phyloP scores from a whole-genome alignment of 495 filamentous ascomycete genomes.

The Penicillium bovifimosum region DNA sequence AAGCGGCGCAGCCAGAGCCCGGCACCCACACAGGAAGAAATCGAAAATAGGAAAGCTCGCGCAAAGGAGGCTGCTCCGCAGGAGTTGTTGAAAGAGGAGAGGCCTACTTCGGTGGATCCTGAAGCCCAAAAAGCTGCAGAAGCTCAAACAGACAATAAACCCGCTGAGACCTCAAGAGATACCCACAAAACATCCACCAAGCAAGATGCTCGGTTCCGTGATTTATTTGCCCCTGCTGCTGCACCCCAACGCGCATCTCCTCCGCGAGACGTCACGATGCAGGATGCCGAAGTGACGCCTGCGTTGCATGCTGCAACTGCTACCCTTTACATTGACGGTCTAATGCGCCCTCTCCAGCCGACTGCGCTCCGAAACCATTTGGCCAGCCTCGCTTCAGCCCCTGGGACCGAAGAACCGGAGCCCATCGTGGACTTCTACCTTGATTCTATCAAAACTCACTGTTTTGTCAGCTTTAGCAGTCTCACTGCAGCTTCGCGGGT shows the following conservation, averaged over 20 bases:
- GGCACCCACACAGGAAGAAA: constrained; percentile 45
- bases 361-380: constrained; percentile 61
- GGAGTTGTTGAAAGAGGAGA: constrained; percentile 27
- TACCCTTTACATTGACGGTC: constrained; percentile 83
- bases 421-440: constrained; percentile 67
- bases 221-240: constrained; percentile 40
- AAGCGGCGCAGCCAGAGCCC: constrained; percentile 71
- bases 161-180: background rate
- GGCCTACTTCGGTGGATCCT: background rate
- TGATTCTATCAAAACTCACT: constrained; percentile 82
- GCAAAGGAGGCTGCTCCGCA: constrained; percentile 26
- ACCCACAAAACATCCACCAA: constrained; percentile 8
- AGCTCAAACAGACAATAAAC: constrained; percentile 8
- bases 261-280: constrained; percentile 27
- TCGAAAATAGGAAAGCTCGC: constrained; percentile 43
- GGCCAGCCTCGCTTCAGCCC: constrained; percentile 56
- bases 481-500: constrained; percentile 71
- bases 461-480: constrained; percentile 66
- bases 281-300: constrained; percentile 52
- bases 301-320: constrained; percentile 78
- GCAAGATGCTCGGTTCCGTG: constrained; percentile 49
- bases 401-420: constrained; percentile 43
- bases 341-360: constrained; percentile 81
- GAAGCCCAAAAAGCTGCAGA: constrained; percentile 8
- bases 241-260: constrained; percentile 16